phyloP scores from a whole-genome alignment of 495 filamentous ascomycete genomes.

The Elaphomyces granulatus region DNA sequence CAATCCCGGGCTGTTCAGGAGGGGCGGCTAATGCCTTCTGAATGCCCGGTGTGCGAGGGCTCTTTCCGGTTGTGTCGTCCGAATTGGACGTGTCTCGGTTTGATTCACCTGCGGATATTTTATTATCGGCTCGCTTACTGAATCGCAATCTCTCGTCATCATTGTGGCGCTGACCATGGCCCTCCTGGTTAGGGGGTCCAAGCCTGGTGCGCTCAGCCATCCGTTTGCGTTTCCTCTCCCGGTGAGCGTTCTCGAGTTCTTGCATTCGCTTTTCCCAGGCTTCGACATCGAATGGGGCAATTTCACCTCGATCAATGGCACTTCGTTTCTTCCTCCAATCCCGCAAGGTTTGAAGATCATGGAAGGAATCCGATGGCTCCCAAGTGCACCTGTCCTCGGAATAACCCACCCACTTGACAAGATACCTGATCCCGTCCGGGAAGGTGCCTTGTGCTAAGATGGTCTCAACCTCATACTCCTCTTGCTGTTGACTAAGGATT shows the following conservation, averaged over 20 bases:
- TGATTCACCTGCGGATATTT: conserved; percentile 5
- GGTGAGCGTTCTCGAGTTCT: conserved; percentile 13
- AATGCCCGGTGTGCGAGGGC: neutral
- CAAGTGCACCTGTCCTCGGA: conserved; percentile 41
- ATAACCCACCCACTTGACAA: conserved; percentile 58
- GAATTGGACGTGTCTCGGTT: neutral
- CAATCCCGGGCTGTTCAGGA: neutral
- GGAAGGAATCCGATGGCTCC: conserved; percentile 46
- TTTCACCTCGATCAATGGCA: conserved; percentile 26
- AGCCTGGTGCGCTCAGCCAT: conserved; percentile 28
- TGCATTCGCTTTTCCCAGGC: conserved; percentile 25
- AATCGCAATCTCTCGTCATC: conserved; percentile 2
- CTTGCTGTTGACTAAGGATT: conserved; percentile 20
- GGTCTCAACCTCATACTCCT: conserved; percentile 31
- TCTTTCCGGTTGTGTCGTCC: neutral
- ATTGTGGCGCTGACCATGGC: neutral
- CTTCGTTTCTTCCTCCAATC: conserved; percentile 42
- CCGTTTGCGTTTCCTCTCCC: conserved; percentile 32
- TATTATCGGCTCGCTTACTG: neutral
- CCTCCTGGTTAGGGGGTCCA: conserved; percentile 8
- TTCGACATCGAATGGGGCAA: conserved; percentile 34
- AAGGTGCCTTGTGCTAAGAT: conserved; percentile 34
- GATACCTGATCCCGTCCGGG: conserved; percentile 33
- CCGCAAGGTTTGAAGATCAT: conserved; percentile 27
- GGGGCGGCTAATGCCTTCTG: neutral